phyloP scores from a whole-genome alignment of 2,329 filamentous ascomycete species.

The Alternaria dauci region DNA sequence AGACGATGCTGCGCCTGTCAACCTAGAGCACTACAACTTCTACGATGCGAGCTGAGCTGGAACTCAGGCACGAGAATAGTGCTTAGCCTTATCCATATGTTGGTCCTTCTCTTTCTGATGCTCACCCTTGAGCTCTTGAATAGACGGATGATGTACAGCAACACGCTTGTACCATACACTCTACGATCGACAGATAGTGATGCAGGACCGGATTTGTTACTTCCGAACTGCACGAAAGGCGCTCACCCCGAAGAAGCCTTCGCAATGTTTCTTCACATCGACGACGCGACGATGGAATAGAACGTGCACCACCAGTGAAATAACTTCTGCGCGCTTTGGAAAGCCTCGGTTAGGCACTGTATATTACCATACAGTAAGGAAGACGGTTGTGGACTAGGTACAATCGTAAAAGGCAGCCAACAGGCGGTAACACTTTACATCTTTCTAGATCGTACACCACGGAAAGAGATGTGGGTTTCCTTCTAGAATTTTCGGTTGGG shows the following conservation, averaged over 20 bases:
- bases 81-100: neutral
- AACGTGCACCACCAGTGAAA: neutral
- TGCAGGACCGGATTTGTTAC: neutral
- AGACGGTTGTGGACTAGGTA: too few relatives aligned
- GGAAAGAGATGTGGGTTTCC: neutral
- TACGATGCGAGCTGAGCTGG: slow-evolving; percentile 33
- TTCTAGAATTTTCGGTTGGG: neutral
- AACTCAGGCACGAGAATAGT: neutral
- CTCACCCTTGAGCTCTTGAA: neutral
- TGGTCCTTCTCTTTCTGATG: neutral
- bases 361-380: neutral
- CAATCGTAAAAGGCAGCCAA: neutral
- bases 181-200: neutral
- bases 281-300: neutral
- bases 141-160: neutral
- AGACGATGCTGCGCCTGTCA: slow-evolving; percentile 23
- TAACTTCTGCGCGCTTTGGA: neutral
- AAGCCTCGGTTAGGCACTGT: neutral
- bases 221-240: neutral
- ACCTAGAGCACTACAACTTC: slow-evolving; percentile 38
- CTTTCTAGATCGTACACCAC: neutral
- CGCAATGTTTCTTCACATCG: neutral
- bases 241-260: neutral
- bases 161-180: neutral
- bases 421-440: neutral